Conservation (phyloP, 2,329 filamentous ascomycete species). For the Ophiocordyceps australis region DNA sequence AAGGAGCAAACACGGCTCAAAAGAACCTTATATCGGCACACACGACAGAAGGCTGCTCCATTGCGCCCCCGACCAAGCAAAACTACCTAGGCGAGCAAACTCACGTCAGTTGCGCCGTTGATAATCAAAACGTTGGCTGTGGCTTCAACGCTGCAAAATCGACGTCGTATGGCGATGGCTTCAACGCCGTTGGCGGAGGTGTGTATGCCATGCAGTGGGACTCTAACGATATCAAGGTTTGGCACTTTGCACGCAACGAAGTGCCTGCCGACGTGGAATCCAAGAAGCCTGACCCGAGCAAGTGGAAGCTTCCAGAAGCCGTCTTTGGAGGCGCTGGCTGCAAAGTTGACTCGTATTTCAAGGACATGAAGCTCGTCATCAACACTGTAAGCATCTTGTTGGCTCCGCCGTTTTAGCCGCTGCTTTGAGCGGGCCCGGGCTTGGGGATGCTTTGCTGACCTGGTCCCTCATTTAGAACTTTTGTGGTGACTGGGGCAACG, state of each 20-base stretch:
- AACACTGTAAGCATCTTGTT: constrained; percentile 31
- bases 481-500: constrained; percentile 56
- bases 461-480: constrained; percentile 30
- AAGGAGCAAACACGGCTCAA: constrained; percentile 45
- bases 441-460: background rate
- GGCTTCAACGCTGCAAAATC: constrained; percentile 21
- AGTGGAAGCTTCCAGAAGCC: constrained; percentile 53
- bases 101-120: constrained; percentile 18
- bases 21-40: constrained; percentile 45
- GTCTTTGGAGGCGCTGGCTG: constrained; percentile 48
- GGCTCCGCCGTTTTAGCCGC: too few relatives aligned
- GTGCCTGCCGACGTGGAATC: constrained; percentile 48
- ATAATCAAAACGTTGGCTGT: constrained; percentile 21
- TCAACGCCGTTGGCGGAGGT: constrained; percentile 49
- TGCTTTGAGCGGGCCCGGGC: too few relatives aligned
- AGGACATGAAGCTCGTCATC: constrained; percentile 52
- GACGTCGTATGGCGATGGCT: constrained; percentile 38
- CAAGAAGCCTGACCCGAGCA: constrained; percentile 39
- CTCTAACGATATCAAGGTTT: constrained; percentile 47
- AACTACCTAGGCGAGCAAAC: constrained; percentile 10
- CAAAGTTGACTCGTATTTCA: constrained; percentile 47
- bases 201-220: constrained; percentile 60
- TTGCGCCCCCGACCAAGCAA: constrained; percentile 5
- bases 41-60: constrained; percentile 21
- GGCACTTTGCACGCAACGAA: constrained; percentile 51